phyloP scores from a whole-genome alignment of 2,329 filamentous ascomycete genomes.

The Chaetomium sp. region DNA sequence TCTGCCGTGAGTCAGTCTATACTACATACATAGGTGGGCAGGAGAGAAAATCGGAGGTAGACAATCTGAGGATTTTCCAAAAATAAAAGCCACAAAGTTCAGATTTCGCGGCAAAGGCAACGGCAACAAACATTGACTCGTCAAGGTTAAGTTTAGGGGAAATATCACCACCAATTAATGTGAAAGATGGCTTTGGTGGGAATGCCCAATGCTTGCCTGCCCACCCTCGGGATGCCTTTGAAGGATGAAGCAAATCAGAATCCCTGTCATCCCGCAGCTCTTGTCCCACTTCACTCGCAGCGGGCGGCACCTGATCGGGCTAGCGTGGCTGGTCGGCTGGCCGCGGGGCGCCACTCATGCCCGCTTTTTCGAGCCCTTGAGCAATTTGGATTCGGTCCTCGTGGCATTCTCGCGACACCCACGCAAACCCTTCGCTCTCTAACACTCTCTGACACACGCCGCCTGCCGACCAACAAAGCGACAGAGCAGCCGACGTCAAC shows the following conservation, averaged over 20 bases:
- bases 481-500: constrained; percentile 17
- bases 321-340: constrained; percentile 23
- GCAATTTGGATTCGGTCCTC: constrained; percentile 29
- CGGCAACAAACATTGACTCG: no score
- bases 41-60: no score
- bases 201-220: no score
- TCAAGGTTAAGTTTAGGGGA: no score
- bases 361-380: constrained; percentile 26
- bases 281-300: constrained; percentile 7
- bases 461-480: constrained; percentile 26
- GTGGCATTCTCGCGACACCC: constrained; percentile 33
- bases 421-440: constrained; percentile 30
- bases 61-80: no score
- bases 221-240: background rate
- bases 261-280: constrained; percentile 3
- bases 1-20: background rate
- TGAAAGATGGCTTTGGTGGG: no score
- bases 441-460: constrained; percentile 29
- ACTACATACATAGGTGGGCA: no score
- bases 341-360: constrained; percentile 24
- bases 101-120: no score
- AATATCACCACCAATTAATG: no score
- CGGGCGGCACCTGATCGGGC: constrained; percentile 1
- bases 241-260: background rate
- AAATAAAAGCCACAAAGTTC: no score